Evolutionary conservation across 202 grass and related monocot genomes (phyloP).

Genomic region (Brachypodium distachyon): DNA sequence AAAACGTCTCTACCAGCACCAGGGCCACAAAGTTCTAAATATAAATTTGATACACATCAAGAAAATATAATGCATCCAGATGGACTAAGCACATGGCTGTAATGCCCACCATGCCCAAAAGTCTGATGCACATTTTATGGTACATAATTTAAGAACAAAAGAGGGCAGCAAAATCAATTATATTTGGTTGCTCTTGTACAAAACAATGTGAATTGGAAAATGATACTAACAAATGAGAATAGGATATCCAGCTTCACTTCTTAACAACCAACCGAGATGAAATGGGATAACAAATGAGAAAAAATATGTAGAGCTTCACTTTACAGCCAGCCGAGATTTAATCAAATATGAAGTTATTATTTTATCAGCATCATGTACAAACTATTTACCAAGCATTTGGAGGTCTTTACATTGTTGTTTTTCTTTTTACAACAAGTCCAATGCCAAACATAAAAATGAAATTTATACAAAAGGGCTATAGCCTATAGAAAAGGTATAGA

Average conservation of each 20-base stretch:
- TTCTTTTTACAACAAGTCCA: not conserved
- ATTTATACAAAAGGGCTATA: not conserved
- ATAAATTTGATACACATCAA: no score
- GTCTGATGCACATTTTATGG: not conserved
- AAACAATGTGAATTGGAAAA: not conserved
- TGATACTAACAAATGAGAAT: not conserved
- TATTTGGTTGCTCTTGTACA: not conserved
- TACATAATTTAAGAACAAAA: not conserved
- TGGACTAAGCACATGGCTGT: not conserved
- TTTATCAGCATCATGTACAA: conserved; percentile 24
- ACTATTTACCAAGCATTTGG: conserved; percentile 9
- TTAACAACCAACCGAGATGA: not conserved
- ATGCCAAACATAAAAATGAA: not conserved
- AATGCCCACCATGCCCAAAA: not conserved
- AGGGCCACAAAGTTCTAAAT: no score
- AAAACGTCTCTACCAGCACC: no score
- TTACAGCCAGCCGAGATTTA: not conserved
- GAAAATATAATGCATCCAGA: no score
- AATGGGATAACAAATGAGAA: no score
- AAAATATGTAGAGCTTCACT: no score
- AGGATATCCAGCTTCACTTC: not conserved
- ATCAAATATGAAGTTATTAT: conserved; percentile 2
- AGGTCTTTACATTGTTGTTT: not conserved
- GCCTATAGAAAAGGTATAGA: not conserved
- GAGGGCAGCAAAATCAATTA: not conserved